A percentile compares a stretch with the other conserved stretches of the same genome.
phyloP scores from a whole-genome alignment of 306 rosid species.

The Carpinus fangiana region DNA sequence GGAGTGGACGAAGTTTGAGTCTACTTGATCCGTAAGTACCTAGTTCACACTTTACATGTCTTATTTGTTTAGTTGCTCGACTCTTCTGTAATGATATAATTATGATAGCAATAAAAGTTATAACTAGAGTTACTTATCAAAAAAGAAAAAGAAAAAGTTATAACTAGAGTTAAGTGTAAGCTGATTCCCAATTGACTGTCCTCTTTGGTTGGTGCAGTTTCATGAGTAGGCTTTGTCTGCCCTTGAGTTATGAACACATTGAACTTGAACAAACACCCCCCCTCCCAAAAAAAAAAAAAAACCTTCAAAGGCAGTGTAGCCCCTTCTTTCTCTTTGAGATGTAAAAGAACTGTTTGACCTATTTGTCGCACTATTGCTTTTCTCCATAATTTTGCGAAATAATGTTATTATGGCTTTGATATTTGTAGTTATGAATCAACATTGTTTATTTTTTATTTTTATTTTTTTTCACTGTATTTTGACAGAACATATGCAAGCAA shows the following conservation, averaged over 20 bases:
- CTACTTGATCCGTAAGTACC: slow-evolving; percentile 88
- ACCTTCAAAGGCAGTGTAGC: too few relatives aligned
- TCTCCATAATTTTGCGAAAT: slow-evolving; percentile 1
- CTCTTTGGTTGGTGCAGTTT: slow-evolving; percentile 6
- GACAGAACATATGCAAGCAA: slow-evolving; percentile 99
- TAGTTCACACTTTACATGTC: slow-evolving; percentile 16
- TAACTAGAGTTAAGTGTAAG: neutral
- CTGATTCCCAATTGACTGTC: neutral
- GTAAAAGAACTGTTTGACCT: neutral
- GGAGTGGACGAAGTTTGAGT: slow-evolving; percentile 99
- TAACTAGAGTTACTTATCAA: neutral
- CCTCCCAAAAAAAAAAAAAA: neutral
- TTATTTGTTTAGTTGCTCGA: slow-evolving; percentile 23
- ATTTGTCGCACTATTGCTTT: slow-evolving; percentile 1
- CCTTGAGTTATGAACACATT: neutral
- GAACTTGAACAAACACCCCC: neutral
- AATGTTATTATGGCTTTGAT: slow-evolving; percentile 15
- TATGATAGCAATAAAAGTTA: slow-evolving; percentile 9
- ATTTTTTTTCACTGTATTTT: slow-evolving; percentile 23
- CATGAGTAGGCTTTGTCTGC: slow-evolving; percentile 4
- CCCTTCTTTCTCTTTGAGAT: slow-evolving; percentile 5
- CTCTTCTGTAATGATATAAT: slow-evolving; percentile 12
- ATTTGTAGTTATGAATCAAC: neutral
- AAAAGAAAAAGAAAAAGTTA: too few relatives aligned
- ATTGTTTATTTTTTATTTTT: slow-evolving; percentile 16